phyloP scores from a whole-genome alignment of 768 basidiomycete genomes.

The Pleurotus giganteus region DNA sequence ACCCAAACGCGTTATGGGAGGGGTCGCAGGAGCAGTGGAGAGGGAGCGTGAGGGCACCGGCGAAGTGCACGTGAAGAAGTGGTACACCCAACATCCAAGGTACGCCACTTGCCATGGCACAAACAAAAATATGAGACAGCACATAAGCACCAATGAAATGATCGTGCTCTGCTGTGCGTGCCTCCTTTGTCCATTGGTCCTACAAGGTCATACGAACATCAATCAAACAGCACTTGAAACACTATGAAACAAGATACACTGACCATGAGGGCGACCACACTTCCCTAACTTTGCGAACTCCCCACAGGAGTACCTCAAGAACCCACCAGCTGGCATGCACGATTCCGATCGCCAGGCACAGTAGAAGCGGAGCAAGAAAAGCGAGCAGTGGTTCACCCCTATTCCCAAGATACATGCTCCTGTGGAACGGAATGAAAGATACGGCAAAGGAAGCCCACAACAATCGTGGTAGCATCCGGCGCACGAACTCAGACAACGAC shows the following conservation, averaged over 20 bases:
- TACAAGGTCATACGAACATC: not conserved
- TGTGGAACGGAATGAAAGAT: conserved; percentile 57
- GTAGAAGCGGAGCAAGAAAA: conserved; percentile 51
- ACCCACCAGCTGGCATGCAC: conserved; percentile 62
- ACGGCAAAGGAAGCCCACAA: conserved; percentile 40
- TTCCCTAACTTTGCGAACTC: conserved; percentile 31
- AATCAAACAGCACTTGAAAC: not conserved
- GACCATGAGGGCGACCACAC: conserved; percentile 3
- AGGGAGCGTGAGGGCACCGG: conserved; percentile 19
- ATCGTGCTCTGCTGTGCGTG: conserved; percentile 47
- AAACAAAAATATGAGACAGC: conserved; percentile 65
- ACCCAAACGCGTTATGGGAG: conserved; percentile 14
- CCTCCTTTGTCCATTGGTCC: conserved; percentile 24
- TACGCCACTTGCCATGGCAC: conserved; percentile 95
- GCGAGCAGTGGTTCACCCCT: conserved; percentile 46
- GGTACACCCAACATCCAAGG: conserved; percentile 79
- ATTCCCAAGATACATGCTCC: conserved; percentile 59
- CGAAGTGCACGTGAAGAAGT: conserved; percentile 62
- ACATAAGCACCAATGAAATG: conserved; percentile 58
- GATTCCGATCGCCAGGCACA: conserved; percentile 62
- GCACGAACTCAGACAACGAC: conserved; percentile 46
- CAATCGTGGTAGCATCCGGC: conserved; percentile 36
- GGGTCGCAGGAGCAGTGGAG: conserved; percentile 19
- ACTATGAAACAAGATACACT: not conserved
- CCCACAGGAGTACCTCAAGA: conserved; percentile 46